A percentile compares a stretch with the other conserved stretches of the same genome.
Evolutionary conservation across 1,284 basidiomycete species (phyloP).

Genomic region (Apiotrichum gamsii): DNA sequence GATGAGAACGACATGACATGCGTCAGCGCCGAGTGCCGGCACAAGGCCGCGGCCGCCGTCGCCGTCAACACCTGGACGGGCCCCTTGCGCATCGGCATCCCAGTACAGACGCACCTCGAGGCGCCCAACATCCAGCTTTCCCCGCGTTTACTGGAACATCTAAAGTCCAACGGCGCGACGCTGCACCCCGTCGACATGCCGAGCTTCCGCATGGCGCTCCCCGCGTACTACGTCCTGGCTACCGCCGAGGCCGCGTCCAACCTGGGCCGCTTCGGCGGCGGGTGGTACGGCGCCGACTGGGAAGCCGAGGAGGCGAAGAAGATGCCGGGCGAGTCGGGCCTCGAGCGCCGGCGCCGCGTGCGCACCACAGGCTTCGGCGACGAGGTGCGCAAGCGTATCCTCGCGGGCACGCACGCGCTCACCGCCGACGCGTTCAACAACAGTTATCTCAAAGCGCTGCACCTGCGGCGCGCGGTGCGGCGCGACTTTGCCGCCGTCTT

Average conservation of each 20-base stretch:
- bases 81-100: slow-evolving; percentile 33
- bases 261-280: slow-evolving; percentile 82
- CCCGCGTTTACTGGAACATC: slow-evolving; percentile 46
- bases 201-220: slow-evolving; percentile 68
- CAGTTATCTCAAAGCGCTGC: slow-evolving; percentile 87
- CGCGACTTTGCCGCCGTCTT: slow-evolving; percentile 71
- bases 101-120: slow-evolving; percentile 28
- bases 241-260: slow-evolving; percentile 93
- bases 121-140: slow-evolving; percentile 29
- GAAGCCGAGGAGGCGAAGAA: slow-evolving; percentile 52
- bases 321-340: slow-evolving; percentile 49
- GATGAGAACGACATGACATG: slow-evolving; percentile 78
- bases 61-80: not conserved
- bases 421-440: slow-evolving; percentile 93
- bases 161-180: slow-evolving; percentile 61
- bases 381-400: slow-evolving; percentile 79
- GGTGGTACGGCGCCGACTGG: slow-evolving; percentile 53
- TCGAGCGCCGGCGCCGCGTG: slow-evolving; percentile 54
- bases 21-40: slow-evolving; percentile 51
- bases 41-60: slow-evolving; percentile 1
- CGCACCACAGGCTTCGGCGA: slow-evolving; percentile 69
- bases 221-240: slow-evolving; percentile 92
- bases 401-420: slow-evolving; percentile 89
- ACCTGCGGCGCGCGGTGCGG: slow-evolving; percentile 64
- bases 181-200: slow-evolving; percentile 72